A percentile compares a stretch with the other conserved stretches of the same genome.
phyloP scores from a whole-genome alignment of 352 stramenopile species.

The Globisporangium apiculatum region DNA sequence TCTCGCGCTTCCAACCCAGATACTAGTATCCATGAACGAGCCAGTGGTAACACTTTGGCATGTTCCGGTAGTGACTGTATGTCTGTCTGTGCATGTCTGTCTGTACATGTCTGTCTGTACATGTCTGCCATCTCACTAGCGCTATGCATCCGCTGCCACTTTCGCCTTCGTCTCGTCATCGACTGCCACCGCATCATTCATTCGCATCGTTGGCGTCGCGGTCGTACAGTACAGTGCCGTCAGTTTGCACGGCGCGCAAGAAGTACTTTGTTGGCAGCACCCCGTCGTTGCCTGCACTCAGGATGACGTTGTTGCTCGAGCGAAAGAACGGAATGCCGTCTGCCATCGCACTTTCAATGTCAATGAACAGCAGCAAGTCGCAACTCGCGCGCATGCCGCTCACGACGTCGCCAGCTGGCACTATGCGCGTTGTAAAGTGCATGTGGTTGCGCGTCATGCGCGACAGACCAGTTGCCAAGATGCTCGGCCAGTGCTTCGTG shows the following conservation, averaged over 20 bases:
- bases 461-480: conserved; percentile 42
- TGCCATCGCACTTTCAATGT: conserved; percentile 39
- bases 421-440: conserved; percentile 63
- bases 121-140: neutral
- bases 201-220: conserved; percentile 10
- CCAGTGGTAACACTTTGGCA: too few species aligned
- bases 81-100: neutral
- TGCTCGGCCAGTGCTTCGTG: conserved; percentile 57
- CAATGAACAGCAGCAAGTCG: conserved; percentile 71
- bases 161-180: too few species aligned
- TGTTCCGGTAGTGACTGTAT: too few species aligned
- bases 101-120: neutral
- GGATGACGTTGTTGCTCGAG: conserved; percentile 80
- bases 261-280: conserved; percentile 57
- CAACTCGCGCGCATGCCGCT: conserved; percentile 71
- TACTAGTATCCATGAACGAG: too few species aligned
- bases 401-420: conserved; percentile 45
- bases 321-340: conserved; percentile 80
- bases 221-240: conserved; percentile 31
- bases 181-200: neutral
- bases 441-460: conserved; percentile 86
- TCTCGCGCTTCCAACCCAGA: too few species aligned
- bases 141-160: neutral
- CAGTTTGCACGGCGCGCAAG: neutral
- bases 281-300: conserved; percentile 53